phyloP scores from a whole-genome alignment of 1,284 basidiomycete species.

The Papiliotrema terrestris region DNA sequence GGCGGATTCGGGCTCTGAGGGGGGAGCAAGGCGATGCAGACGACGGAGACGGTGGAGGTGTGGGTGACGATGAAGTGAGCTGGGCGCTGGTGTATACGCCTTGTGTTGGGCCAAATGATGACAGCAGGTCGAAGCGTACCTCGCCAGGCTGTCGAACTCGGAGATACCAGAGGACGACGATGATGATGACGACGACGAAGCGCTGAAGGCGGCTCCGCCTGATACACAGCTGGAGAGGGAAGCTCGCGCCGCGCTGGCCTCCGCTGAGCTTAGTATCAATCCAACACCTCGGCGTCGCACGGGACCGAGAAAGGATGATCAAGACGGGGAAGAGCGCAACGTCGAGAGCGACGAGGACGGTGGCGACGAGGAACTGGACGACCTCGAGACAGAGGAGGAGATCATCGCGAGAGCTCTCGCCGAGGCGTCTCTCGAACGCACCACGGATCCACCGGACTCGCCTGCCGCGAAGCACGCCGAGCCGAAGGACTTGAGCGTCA shows the following conservation, averaged over 20 bases:
- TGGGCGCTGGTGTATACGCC: neutral
- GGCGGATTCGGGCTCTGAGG: neutral
- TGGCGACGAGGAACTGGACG: slow-evolving; percentile 6
- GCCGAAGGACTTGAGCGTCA: too few relatives aligned
- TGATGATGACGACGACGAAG: neutral
- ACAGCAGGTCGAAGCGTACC: slow-evolving; percentile 8
- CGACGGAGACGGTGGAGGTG: neutral
- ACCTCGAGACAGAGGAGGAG: slow-evolving; percentile 30
- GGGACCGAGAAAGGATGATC: neutral
- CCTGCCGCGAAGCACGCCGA: neutral
- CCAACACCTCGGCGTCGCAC: neutral
- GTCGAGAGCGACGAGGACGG: neutral
- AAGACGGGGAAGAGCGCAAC: neutral
- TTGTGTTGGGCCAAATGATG: neutral
- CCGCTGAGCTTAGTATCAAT: neutral
- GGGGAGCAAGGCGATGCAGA: neutral
- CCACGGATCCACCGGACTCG: neutral
- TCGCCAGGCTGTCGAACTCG: neutral
- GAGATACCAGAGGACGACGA: neutral
- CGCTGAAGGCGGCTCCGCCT: too few relatives aligned
- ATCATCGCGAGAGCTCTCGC: slow-evolving; percentile 31
- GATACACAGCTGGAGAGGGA: slow-evolving; percentile 17
- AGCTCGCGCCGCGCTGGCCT: slow-evolving; percentile 7
- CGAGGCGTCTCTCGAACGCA: slow-evolving; percentile 23
- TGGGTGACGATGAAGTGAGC: slow-evolving; percentile 1